Base-by-base conservation (phyloP, 352 stramenopile species). In the Phytophthora constricta region DNA sequence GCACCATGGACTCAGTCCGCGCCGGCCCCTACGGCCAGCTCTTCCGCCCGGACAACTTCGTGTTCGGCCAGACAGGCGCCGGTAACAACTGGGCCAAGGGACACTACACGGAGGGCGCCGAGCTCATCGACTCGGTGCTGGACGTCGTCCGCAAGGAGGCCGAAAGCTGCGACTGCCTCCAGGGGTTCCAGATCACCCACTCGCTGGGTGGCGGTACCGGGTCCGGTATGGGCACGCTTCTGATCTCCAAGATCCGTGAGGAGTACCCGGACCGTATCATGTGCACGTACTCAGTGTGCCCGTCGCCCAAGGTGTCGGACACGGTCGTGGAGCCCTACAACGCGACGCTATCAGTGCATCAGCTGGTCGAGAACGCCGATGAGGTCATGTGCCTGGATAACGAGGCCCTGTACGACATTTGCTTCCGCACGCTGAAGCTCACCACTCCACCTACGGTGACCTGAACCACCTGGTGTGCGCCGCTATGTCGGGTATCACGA, bases 311-410 rank as follows among this genome's bases (percentile, higher is more conserved):
- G 83, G 93, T 99, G 56, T 99, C 98, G 42, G 97, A 99, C 70
- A 99, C 97, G 27, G 97, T 99, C 59, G 97, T 99, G 39, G 97
- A 99, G 84, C 98, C 98, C n/a, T 99, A 99, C 91, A 99, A 99
- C 80, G 97, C 97, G 45, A 99, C 96, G 41, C 92, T 99, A 25
- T 99, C 97, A 13, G 92, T 99, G 52, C 97, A 99, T 80, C 97
- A 99, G 90, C 92, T 99, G 46, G 96, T 99, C 28, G 98, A 99
- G 84, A 99, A 99, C 85, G 97, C 98, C 57, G 98, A 99, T 86
- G 97, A 99, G 77, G 98, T 98, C 79, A 99, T 99, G 87, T 98
- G 97, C 64, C 87, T 99, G 62, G 98, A 99, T 77, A 99, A 99
- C 84, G 98, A 99, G 84, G 98, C 98, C 42, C 89, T 99, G 42